Evolutionary conservation across 2,329 filamentous ascomycete genomes (phyloP).

Genomic region (Trichoderma hamatum): DNA sequence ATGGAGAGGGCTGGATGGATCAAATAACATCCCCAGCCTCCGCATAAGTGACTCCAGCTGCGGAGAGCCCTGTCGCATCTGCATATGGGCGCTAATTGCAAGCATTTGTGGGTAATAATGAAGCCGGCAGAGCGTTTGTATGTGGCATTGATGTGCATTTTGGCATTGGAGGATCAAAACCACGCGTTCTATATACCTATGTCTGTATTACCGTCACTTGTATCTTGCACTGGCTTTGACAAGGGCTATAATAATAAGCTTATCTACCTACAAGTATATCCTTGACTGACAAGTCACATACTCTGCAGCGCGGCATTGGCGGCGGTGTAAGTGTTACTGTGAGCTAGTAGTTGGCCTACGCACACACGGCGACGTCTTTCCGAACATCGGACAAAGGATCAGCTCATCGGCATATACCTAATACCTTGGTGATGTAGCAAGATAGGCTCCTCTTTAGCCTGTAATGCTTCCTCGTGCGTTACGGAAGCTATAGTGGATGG

Average conservation of each 20-base stretch:
- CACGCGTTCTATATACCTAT: background rate
- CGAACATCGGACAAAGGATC: background rate
- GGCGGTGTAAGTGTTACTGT: background rate
- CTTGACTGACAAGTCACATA: background rate
- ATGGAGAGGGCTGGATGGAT: background rate
- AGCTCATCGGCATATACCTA: background rate
- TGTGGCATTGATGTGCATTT: background rate
- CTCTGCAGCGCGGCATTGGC: background rate
- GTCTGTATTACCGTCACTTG: background rate
- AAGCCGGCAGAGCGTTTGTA: background rate
- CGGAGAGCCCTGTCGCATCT: background rate
- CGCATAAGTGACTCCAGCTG: background rate
- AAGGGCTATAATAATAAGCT: background rate
- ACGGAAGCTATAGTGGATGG: background rate
- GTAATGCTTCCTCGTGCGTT: background rate
- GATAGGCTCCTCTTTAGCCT: background rate
- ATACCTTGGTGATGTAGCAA: background rate
- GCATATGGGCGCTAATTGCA: background rate
- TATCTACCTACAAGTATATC: background rate
- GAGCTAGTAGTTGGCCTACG: background rate
- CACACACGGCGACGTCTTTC: background rate
- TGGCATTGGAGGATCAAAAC: background rate
- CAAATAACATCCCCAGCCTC: background rate
- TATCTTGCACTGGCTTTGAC: background rate
- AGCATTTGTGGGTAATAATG: background rate